phyloP scores from a whole-genome alignment of 371 early-diverging fungal species.

The Zopfochytrium polystomum region DNA sequence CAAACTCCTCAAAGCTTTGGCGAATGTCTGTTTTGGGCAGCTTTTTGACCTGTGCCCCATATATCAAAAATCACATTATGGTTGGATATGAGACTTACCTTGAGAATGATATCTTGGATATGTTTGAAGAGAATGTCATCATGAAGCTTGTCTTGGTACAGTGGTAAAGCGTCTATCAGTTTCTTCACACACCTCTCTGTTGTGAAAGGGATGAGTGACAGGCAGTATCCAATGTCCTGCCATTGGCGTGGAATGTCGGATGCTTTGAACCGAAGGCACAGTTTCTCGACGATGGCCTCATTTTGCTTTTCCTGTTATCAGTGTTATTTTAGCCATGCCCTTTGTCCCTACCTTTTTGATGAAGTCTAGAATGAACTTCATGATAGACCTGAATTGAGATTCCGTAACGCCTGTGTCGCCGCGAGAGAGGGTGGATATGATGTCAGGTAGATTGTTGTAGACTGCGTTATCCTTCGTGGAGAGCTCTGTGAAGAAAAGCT shows the following conservation, averaged over 20 bases:
- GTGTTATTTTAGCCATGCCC: neutral
- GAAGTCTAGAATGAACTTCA: conserved; percentile 91
- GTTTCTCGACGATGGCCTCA: conserved; percentile 90
- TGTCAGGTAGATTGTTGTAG: conserved; percentile 96
- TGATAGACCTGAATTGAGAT: conserved; percentile 75
- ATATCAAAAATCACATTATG: neutral
- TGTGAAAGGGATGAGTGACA: conserved; percentile 75
- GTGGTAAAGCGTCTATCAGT: conserved; percentile 71
- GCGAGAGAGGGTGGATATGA: conserved; percentile 76
- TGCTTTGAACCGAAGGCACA: conserved; percentile 82
- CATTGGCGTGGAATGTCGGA: conserved; percentile 73
- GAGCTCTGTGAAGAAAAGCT: conserved; percentile 92
- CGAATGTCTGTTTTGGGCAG: conserved; percentile 69
- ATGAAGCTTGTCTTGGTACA: conserved; percentile 84
- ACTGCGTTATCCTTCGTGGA: conserved; percentile 95
- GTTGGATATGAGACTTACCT: conserved; percentile 50
- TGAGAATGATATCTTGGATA: conserved; percentile 77
- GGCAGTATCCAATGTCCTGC: conserved; percentile 89
- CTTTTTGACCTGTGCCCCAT: conserved; percentile 57
- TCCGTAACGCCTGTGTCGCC: conserved; percentile 62
- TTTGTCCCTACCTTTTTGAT: conserved; percentile 67
- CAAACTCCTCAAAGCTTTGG: conserved; percentile 75
- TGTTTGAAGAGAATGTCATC: conserved; percentile 75
- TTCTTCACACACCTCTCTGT: conserved; percentile 77
- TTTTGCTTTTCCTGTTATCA: conserved; percentile 90